Conservation (phyloP, 176 grass and related monocot species). For the maize (Zea mays) region Zm-B73-REFERENCE-NAM-5.0 NC_050102.1:27131001-27131500, state of each 20-base stretch:
- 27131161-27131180: not conserved
- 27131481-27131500: no score
- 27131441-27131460: not conserved
- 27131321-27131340: not conserved
- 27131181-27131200: not conserved
- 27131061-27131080: not conserved
- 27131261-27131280: not conserved
- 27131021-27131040: slow-evolving; percentile 13
- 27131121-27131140: not conserved
- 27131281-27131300: not conserved
- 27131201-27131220: not conserved
- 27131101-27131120: not conserved
- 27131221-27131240: not conserved
- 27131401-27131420: not conserved
- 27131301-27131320: not conserved
- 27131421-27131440: slow-evolving; percentile 3
- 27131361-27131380: not conserved
- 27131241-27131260: not conserved
- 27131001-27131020: slow-evolving; percentile 70
- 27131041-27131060: slow-evolving; percentile 17
- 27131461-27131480: not conserved
- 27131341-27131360: not conserved
- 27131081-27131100: not conserved
- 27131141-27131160: not conserved
- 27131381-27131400: not conserved